A percentile compares a stretch with the other conserved stretches of the same genome.
These are phyloP conservation scores for Leccinum longicurvipes DNA, from an alignment of 768 basidiomycete genomes.

Conservation along the genomic window DNA sequence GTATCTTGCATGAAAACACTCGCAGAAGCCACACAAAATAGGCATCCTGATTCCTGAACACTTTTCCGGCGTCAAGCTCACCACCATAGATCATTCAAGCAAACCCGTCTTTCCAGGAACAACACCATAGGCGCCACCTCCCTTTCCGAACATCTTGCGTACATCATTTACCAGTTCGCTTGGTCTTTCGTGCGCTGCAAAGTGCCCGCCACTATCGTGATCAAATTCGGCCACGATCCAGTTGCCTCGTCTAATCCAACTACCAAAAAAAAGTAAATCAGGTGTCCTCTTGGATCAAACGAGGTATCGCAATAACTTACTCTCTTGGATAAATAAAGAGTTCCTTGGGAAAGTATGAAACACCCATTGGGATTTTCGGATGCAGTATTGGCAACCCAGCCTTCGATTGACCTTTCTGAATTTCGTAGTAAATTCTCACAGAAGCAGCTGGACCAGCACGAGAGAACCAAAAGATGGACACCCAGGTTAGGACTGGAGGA, in stretches of 20 bases:
- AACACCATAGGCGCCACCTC: conserved; percentile 46
- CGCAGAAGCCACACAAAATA: not conserved
- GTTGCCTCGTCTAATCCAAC: not conserved
- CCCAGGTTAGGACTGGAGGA: conserved; percentile 52
- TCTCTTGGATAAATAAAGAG: conserved; percentile 32
- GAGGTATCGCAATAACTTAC: conserved; percentile 26
- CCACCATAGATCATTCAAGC: conserved; percentile 1
- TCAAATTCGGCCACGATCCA: conserved; percentile 45
- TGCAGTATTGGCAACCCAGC: rapidly evolving
- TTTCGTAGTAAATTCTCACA: conserved; percentile 57
- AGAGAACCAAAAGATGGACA: conserved; percentile 59
- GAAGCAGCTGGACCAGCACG: conserved; percentile 57
- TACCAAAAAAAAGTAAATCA: not conserved
- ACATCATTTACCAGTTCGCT: conserved; percentile 47
- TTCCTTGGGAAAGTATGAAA: conserved; percentile 53
- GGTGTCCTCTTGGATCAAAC: not conserved
- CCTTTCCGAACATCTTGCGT: conserved; percentile 54
- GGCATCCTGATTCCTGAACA: not conserved
- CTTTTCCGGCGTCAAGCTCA: not conserved
- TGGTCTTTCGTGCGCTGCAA: conserved; percentile 52
- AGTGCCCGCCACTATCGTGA: conserved; percentile 56
- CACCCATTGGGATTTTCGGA: conserved; percentile 42
- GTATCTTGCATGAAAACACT: not conserved
- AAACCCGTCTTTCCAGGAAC: conserved; percentile 46
- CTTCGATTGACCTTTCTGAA: not conserved